A percentile compares a stretch with the other conserved stretches of the same genome.
Evolutionary conservation across 2,329 filamentous ascomycete species (phyloP).

Genomic region (Talaromyces atroroseus): DNA sequence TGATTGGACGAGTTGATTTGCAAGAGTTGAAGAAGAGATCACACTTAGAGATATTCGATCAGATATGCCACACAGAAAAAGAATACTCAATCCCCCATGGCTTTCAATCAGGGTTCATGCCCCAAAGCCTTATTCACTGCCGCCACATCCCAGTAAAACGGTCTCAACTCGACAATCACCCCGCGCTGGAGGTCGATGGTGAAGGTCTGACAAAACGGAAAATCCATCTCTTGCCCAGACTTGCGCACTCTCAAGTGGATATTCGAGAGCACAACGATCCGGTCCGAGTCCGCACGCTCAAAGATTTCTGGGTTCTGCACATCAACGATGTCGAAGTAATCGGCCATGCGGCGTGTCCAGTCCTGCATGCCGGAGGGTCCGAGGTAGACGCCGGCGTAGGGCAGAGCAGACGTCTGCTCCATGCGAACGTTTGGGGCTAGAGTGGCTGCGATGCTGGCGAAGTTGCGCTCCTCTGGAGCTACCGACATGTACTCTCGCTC

Average conservation of each 20-base stretch:
- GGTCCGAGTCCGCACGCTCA: conserved; percentile 23
- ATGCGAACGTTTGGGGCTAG: conserved; percentile 24
- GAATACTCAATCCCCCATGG: too few relatives aligned
- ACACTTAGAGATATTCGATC: too few relatives aligned
- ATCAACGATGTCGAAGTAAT: conserved; percentile 22
- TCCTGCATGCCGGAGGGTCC: conserved; percentile 29
- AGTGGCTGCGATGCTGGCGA: conserved; percentile 24
- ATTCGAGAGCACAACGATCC: conserved; percentile 24
- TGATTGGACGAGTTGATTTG: too few relatives aligned
- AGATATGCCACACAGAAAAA: too few relatives aligned
- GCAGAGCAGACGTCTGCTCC: conserved; percentile 30
- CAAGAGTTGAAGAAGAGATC: too few relatives aligned
- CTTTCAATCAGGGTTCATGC: neutral
- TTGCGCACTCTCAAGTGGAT: conserved; percentile 26
- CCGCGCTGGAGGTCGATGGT: conserved; percentile 30
- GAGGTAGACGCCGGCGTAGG: conserved; percentile 28
- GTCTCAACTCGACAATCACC: conserved; percentile 25
- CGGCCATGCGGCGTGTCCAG: conserved; percentile 28
- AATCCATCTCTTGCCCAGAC: conserved; percentile 25
- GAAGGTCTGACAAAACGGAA: conserved; percentile 27
- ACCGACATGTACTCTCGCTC: conserved; percentile 32
- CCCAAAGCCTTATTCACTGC: neutral
- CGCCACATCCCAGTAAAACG: conserved; percentile 36
- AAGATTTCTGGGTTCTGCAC: conserved; percentile 29
- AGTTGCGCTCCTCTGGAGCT: conserved; percentile 25